Conservation (phyloP, 495 filamentous ascomycete genomes). For the Chaetomium cochliodes region DNA sequence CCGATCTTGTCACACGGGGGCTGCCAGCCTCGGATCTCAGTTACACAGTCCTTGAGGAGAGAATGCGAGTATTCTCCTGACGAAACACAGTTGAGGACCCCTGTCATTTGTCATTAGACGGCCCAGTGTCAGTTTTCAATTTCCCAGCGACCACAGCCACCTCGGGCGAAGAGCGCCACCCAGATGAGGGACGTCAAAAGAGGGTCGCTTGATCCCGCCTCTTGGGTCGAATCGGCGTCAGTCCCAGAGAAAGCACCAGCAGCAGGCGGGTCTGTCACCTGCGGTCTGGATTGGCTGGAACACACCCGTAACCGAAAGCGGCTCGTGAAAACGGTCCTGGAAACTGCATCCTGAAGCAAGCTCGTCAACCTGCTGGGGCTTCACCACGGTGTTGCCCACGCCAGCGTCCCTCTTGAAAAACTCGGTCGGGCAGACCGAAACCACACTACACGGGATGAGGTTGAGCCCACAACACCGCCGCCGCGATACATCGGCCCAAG, state of each 20-base stretch:
- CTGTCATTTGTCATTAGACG: neutral
- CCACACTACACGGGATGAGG: neutral
- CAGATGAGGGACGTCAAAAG: neutral
- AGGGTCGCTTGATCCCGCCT: slow-evolving; percentile 1
- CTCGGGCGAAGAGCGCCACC: neutral
- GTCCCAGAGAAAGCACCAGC: slow-evolving; percentile 3
- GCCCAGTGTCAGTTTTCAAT: neutral
- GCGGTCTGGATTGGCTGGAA: slow-evolving; percentile 5
- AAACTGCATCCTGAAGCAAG: neutral
- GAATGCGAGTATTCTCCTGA: neutral
- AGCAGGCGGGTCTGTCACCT: neutral
- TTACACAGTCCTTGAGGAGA: too few relatives aligned
- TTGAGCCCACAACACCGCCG: neutral
- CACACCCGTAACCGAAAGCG: neutral
- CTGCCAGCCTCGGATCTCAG: too few relatives aligned
- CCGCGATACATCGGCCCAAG: neutral
- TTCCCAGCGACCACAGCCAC: neutral
- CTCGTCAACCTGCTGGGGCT: neutral
- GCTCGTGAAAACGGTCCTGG: neutral
- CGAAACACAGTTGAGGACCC: neutral
- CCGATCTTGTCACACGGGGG: neutral
- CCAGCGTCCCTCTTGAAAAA: neutral
- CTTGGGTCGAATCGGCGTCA: slow-evolving; percentile 18
- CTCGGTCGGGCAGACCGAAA: neutral
- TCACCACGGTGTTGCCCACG: neutral